A percentile compares a stretch with the other conserved stretches of the same genome.
These are phyloP conservation scores for Cordyceps pruinosa DNA, from an alignment of 2,329 filamentous ascomycete genomes.

Conservation along the genomic window DNA sequence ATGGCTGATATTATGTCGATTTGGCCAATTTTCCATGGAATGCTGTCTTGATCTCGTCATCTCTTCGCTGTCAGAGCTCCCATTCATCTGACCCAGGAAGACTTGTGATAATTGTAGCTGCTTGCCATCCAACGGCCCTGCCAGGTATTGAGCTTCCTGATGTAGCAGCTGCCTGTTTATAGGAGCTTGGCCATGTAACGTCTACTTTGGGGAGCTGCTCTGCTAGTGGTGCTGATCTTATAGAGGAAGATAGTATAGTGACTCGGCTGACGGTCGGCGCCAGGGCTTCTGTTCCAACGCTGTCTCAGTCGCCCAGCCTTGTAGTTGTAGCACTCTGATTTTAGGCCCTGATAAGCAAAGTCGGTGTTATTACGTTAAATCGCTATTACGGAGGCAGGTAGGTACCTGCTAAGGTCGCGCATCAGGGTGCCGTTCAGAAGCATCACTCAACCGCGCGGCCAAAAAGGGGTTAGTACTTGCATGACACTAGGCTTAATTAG, in stretches of 20 bases:
- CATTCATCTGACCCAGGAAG: background rate
- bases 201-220: background rate
- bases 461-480: too few species aligned
- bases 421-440: too few species aligned
- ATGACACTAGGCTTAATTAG: too few species aligned
- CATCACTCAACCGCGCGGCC: too few species aligned
- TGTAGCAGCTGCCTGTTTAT: background rate
- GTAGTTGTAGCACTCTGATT: too few species aligned
- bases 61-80: background rate
- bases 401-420: too few species aligned
- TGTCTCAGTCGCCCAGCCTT: background rate
- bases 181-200: background rate
- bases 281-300: background rate
- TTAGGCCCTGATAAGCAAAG: too few species aligned
- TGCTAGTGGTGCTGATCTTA: conserved; percentile 4
- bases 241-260: background rate
- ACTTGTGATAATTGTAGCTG: too few species aligned
- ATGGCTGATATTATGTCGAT: background rate
- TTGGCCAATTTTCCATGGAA: background rate
- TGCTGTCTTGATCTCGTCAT: background rate
- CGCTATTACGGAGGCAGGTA: too few species aligned
- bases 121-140: too few species aligned
- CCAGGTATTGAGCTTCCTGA: background rate
- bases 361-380: too few species aligned
- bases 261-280: background rate